phyloP scores from a whole-genome alignment of 352 stramenopile genomes.

The Thalassiosira exigua region DNA sequence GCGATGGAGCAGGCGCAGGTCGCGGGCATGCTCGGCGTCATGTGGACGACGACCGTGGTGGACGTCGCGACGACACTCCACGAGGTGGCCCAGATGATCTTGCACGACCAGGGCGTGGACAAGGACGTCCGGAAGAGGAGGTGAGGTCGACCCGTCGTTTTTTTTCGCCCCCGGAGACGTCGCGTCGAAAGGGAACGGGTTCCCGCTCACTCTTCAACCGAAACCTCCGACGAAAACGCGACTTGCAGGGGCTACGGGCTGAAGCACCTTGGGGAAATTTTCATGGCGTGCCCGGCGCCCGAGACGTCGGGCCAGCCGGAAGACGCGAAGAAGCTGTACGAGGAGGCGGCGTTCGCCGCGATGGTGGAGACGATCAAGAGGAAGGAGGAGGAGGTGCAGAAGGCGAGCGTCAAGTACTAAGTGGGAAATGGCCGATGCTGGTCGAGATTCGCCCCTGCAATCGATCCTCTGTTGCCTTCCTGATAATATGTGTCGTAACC shows the following conservation, averaged over 20 bases:
- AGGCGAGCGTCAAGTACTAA: conserved; percentile 20
- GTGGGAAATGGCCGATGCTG: too few species aligned
- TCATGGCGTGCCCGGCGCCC: conserved; percentile 60
- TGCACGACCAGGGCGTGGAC: conserved; percentile 81
- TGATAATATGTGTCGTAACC: too few species aligned
- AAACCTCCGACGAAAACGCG: too few species aligned
- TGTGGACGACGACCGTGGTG: conserved; percentile 83
- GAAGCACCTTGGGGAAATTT: conserved; percentile 78
- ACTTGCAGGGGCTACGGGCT: conserved; percentile 73
- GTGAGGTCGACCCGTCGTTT: too few species aligned
- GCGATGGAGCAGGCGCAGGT: conserved; percentile 72
- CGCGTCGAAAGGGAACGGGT: too few species aligned
- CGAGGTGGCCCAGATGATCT: conserved; percentile 79
- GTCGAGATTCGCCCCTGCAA: too few species aligned
- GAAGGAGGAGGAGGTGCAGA: conserved; percentile 70
- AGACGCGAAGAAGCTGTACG: conserved; percentile 67
- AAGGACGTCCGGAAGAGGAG: conserved; percentile 70
- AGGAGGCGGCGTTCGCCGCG: conserved; percentile 77
- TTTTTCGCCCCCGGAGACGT: too few species aligned
- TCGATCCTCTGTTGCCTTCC: too few species aligned
- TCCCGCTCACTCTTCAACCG: too few species aligned
- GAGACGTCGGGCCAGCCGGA: conserved; percentile 44
- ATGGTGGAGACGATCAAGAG: conserved; percentile 82
- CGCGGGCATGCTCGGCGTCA: conserved; percentile 68
- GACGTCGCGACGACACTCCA: conserved; percentile 81